A percentile compares a stretch with the other conserved stretches of the same genome.
phyloP scores from a whole-genome alignment of 1,139 yeast species.

The Candida neerlandica region DNA sequence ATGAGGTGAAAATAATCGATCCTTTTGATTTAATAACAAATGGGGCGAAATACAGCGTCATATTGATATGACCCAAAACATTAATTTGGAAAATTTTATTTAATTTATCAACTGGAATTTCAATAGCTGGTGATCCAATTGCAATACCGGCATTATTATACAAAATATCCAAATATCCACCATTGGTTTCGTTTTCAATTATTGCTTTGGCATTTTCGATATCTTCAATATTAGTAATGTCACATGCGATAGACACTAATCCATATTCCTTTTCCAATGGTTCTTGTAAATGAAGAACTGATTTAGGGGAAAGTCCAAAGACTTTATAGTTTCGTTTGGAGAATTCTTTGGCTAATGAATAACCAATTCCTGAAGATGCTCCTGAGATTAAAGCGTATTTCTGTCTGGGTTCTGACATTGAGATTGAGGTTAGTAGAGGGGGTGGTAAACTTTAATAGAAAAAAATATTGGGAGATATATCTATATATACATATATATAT shows the following conservation, averaged over 20 bases:
- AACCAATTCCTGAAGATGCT: slow-evolving; percentile 46
- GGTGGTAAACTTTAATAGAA: neutral
- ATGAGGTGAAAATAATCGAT: slow-evolving; percentile 36
- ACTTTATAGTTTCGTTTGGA: slow-evolving; percentile 37
- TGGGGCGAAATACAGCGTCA: slow-evolving; percentile 36
- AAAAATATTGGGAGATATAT: neutral
- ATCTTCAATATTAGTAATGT: slow-evolving; percentile 32
- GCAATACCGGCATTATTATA: slow-evolving; percentile 41
- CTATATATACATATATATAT: too few species aligned
- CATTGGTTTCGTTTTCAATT: slow-evolving; percentile 26
- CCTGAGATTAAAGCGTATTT: slow-evolving; percentile 40
- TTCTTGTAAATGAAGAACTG: slow-evolving; percentile 25
- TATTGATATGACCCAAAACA: slow-evolving; percentile 40
- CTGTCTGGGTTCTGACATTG: neutral
- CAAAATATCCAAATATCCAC: slow-evolving; percentile 32
- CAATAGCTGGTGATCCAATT: slow-evolving; percentile 35
- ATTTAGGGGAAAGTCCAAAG: slow-evolving; percentile 34
- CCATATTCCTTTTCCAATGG: slow-evolving; percentile 33
- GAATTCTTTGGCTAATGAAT: slow-evolving; percentile 29
- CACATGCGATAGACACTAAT: slow-evolving; percentile 33
- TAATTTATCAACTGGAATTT: slow-evolving; percentile 29
- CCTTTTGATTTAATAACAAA: slow-evolving; percentile 39
- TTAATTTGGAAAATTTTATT: slow-evolving; percentile 33
- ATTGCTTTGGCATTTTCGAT: slow-evolving; percentile 26
- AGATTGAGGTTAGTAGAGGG: neutral